Conservation (phyloP, 768 basidiomycete species). For the Sporobolomyces pararoseus region DNA sequence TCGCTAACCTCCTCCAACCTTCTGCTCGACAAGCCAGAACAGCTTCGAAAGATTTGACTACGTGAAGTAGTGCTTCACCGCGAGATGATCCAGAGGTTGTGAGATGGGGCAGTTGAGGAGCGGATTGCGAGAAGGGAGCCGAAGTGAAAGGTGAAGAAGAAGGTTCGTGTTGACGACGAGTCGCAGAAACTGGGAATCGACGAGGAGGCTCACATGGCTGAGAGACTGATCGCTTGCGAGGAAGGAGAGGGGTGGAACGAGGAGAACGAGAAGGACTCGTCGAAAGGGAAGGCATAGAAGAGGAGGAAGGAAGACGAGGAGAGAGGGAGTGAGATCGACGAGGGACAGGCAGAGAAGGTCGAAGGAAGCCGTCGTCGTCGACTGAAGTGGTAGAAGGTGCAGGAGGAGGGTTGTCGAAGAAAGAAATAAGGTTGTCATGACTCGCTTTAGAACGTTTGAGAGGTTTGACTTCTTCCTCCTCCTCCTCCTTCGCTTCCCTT, state of each 20-base stretch:
- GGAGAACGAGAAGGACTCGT: background rate
- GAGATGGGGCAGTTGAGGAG: background rate
- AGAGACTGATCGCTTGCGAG: slow-evolving; percentile 10
- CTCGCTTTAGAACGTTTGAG: background rate
- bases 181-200: background rate
- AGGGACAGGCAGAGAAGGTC: background rate
- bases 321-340: slow-evolving; percentile 8
- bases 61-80: slow-evolving; percentile 8
- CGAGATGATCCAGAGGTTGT: background rate
- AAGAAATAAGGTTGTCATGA: slow-evolving; percentile 4
- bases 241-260: background rate
- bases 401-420: slow-evolving; percentile 31
- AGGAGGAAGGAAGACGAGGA: background rate
- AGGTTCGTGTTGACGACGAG: background rate
- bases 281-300: background rate
- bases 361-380: slow-evolving; percentile 10
- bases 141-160: background rate
- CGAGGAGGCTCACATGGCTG: background rate
- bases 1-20: slow-evolving; percentile 19
- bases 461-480: background rate
- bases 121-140: slow-evolving; percentile 1
- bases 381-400: background rate
- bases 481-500: background rate
- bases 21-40: slow-evolving; percentile 24
- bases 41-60: slow-evolving; percentile 27